phyloP scores from a whole-genome alignment of 2,329 filamentous ascomycete species.

The Colletotrichum magnum region DNA sequence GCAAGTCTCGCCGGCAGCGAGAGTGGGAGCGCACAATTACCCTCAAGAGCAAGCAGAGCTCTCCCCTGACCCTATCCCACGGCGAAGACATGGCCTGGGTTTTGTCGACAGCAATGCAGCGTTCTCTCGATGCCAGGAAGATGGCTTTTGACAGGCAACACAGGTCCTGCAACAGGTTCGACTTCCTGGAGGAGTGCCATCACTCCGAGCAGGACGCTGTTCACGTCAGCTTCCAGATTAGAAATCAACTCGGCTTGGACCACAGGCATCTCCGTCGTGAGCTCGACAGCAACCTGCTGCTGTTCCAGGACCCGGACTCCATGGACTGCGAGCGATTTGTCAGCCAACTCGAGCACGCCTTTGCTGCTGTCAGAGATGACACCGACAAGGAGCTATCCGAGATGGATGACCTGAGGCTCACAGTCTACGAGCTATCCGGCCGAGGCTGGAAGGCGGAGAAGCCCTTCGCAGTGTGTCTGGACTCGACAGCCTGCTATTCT shows the following conservation, averaged over 20 bases:
- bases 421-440: constrained; percentile 61
- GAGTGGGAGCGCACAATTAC: constrained; percentile 57
- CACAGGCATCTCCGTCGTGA: constrained; percentile 60
- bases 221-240: constrained; percentile 60
- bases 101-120: constrained; percentile 58
- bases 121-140: constrained; percentile 56
- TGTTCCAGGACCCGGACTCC: constrained; percentile 60
- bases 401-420: constrained; percentile 64
- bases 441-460: constrained; percentile 61
- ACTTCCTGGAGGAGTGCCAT: constrained; percentile 54
- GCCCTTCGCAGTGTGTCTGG: constrained; percentile 61
- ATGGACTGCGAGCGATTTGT: constrained; percentile 62
- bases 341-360: constrained; percentile 52
- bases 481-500: constrained; percentile 57
- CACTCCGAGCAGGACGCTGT: constrained; percentile 61
- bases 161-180: constrained; percentile 51
- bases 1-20: constrained; percentile 50
- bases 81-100: constrained; percentile 65
- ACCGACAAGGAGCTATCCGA: constrained; percentile 57
- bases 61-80: constrained; percentile 61
- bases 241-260: constrained; percentile 65
- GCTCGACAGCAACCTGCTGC: constrained; percentile 58
- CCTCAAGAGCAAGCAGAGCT: constrained; percentile 62
- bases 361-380: constrained; percentile 55
- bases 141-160: constrained; percentile 58